These are phyloP conservation scores for Globisporangium okanoganense DNA, from an alignment of 352 stramenopile species.

Conservation along the genomic window DNA sequence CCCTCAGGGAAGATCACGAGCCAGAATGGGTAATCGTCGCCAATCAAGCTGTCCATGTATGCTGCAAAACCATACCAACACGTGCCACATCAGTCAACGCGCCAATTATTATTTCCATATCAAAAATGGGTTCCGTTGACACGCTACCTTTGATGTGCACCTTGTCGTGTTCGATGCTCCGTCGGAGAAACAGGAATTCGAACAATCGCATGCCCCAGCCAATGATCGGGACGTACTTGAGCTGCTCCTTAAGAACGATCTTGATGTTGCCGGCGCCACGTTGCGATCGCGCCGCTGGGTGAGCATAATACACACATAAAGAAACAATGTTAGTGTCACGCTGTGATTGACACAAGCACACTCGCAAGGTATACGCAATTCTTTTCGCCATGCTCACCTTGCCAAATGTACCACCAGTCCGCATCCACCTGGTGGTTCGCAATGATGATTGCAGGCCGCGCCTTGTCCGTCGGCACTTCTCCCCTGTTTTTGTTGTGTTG, in stretches of 20 bases:
- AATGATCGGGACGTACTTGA: constrained; percentile 86
- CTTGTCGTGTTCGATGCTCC: constrained; percentile 76
- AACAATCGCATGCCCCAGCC: constrained; percentile 89
- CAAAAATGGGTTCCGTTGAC: neutral
- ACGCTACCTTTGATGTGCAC: constrained; percentile 52
- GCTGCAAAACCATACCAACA: constrained; percentile 11
- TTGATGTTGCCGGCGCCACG: constrained; percentile 82
- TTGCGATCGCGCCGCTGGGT: constrained; percentile 47
- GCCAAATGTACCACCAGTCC: constrained; percentile 94
- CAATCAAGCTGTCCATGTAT: constrained; percentile 76
- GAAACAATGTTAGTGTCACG: neutral
- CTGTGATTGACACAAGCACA: neutral
- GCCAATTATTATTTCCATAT: neutral
- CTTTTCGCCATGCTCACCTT: constrained; percentile 22
- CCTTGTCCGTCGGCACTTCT: constrained; percentile 68
- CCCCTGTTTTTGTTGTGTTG: constrained; percentile 41
- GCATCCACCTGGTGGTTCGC: constrained; percentile 91
- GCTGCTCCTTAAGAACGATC: constrained; percentile 90
- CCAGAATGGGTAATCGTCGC: constrained; percentile 85
- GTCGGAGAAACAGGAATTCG: constrained; percentile 88
- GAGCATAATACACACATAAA: neutral
- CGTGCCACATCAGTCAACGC: neutral
- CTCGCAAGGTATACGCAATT: neutral
- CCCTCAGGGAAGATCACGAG: constrained; percentile 90
- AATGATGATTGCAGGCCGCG: constrained; percentile 84